phyloP scores from a whole-genome alignment of 169 alveolate genomes.

The Plasmodium berghei region DNA sequence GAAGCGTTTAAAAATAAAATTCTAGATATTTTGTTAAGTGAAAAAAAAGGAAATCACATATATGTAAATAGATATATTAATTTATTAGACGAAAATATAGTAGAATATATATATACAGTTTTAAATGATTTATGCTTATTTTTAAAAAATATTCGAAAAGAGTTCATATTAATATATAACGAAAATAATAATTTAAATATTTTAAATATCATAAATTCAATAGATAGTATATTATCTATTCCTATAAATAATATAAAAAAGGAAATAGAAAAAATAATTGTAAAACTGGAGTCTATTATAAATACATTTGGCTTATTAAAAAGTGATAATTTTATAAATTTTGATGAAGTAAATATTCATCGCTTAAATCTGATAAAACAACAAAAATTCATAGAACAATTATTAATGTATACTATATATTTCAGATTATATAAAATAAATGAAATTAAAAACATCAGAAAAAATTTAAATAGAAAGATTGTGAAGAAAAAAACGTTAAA shows the following conservation, averaged over 20 bases:
- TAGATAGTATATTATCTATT: constrained; percentile 29
- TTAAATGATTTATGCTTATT: constrained; percentile 38
- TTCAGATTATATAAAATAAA: constrained; percentile 51
- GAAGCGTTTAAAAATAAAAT: constrained; percentile 45
- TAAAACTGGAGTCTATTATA: constrained; percentile 40
- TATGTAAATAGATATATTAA: constrained; percentile 59
- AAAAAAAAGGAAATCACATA: constrained; percentile 54
- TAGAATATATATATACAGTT: constrained; percentile 31
- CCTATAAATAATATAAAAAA: constrained; percentile 38
- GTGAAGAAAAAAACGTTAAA: constrained; percentile 46
- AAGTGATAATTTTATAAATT: constrained; percentile 19
- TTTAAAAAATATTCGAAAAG: constrained; percentile 17
- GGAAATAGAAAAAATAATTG: constrained; percentile 46
- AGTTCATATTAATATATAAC: constrained; percentile 39
- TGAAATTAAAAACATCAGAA: constrained; percentile 53
- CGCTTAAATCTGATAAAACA: constrained; percentile 2
- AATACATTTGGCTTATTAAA: constrained; percentile 14
- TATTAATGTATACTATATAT: constrained; percentile 54
- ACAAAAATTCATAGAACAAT: constrained; percentile 12
- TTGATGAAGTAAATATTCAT: constrained; percentile 49
- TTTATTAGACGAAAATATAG: constrained; percentile 29
- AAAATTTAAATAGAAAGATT: constrained; percentile 42
- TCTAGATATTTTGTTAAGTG: constrained; percentile 10
- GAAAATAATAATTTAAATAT: constrained; percentile 47
- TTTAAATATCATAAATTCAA: constrained; percentile 20